Percentiles rank a stretch among this genome's conserved stretches.
Evolutionary conservation across 306 rosid species (phyloP).

Genomic region (Rosa chinensis): DNA sequence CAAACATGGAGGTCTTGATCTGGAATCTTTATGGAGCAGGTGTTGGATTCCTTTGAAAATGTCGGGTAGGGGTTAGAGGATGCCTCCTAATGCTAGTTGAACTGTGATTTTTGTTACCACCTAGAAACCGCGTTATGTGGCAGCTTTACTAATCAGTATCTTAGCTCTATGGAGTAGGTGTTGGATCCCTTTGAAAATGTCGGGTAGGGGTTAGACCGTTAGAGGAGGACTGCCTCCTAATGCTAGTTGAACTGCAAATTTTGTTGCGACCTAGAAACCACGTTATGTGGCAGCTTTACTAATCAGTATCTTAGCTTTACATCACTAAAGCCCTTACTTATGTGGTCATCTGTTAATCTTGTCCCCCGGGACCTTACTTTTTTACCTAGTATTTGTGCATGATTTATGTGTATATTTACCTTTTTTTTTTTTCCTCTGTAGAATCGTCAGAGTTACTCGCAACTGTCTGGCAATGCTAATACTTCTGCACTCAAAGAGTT

Average conservation of each 20-base stretch:
- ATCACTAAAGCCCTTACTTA: not conserved
- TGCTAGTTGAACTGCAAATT: not conserved
- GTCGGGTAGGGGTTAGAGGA: not conserved
- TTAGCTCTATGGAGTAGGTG: not conserved
- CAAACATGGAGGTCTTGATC: not conserved
- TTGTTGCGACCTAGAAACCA: no score
- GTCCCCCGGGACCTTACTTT: not conserved
- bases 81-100: not conserved
- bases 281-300: no score
- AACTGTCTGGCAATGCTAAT: conserved; percentile 60
- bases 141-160: not conserved
- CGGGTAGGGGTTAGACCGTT: not conserved
- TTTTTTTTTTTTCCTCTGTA: conserved; percentile 24
- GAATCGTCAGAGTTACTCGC: conserved; percentile 89
- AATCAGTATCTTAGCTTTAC: not conserved
- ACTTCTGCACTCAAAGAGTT: conserved; percentile 56
- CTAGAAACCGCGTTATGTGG: no score
- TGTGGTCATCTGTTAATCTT: not conserved
- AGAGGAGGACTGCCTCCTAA: not conserved
- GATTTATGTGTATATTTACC: not conserved
- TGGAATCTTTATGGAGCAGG: not conserved
- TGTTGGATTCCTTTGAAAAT: no score
- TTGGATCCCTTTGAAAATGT: no score
- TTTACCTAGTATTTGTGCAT: not conserved
- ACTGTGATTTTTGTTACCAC: no score